Evolutionary conservation across 1,284 basidiomycete species (phyloP).

Genomic region (Sphagnurus paluster): DNA sequence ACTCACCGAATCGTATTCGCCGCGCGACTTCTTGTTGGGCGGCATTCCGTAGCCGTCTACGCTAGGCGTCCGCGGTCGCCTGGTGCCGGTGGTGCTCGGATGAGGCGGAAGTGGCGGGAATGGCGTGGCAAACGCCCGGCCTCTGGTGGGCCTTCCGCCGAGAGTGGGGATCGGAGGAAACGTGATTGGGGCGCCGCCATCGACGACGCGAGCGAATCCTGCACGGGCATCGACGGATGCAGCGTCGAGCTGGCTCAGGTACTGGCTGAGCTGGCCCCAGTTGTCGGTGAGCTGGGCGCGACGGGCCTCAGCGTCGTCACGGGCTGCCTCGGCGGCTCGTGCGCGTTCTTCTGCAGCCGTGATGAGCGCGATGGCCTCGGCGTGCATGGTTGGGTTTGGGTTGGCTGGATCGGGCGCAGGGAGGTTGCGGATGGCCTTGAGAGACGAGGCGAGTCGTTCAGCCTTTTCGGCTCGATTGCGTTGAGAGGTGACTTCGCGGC

Average conservation of each 20-base stretch:
- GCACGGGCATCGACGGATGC: constrained; percentile 50
- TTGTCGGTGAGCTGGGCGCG: constrained; percentile 47
- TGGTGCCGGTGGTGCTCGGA: constrained; percentile 6
- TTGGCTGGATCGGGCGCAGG: constrained; percentile 18
- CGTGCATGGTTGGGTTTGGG: constrained; percentile 1
- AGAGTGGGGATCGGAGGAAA: constrained; percentile 29
- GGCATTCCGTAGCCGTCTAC: constrained; percentile 17
- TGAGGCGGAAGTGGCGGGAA: constrained; percentile 13
- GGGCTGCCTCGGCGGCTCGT: constrained; percentile 48
- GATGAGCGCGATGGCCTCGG: constrained; percentile 28
- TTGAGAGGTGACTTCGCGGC: constrained; percentile 43
- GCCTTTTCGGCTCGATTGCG: constrained; percentile 52
- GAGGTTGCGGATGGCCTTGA: constrained; percentile 19
- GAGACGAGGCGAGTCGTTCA: constrained; percentile 39
- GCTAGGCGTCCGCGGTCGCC: constrained; percentile 16
- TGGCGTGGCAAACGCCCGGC: constrained; percentile 2
- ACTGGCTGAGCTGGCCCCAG: constrained; percentile 55
- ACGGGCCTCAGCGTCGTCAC: constrained; percentile 58
- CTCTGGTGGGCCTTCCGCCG: not conserved
- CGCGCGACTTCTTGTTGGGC: constrained; percentile 10
- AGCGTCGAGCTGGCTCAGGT: constrained; percentile 45
- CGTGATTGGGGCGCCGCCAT: constrained; percentile 41
- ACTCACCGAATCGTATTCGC: constrained; percentile 11
- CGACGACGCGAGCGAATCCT: constrained; percentile 49
- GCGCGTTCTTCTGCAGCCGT: constrained; percentile 50